These are phyloP conservation scores for Tulasnella sp. DNA, from an alignment of 768 basidiomycete species.

Conservation along the genomic window DNA sequence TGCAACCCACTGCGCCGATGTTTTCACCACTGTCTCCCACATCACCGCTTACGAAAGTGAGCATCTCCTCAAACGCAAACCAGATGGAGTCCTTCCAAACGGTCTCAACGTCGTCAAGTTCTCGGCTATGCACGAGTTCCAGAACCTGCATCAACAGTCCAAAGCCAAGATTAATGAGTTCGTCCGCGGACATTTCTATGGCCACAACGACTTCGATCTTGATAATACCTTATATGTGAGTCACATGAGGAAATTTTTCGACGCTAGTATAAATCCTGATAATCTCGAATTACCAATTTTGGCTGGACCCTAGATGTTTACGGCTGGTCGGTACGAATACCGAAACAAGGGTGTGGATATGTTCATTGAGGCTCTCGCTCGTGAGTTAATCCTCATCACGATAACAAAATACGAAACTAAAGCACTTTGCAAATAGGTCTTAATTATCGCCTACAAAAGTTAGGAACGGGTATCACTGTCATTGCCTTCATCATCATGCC, in stretches of 20 bases:
- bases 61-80: constrained; percentile 93
- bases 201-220: constrained; percentile 91
- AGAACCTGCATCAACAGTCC: constrained; percentile 80
- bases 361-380: constrained; percentile 95
- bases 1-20: constrained; percentile 88
- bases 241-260: constrained; percentile 14
- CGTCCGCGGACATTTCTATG: constrained; percentile 94
- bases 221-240: constrained; percentile 78
- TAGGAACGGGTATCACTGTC: constrained; percentile 64
- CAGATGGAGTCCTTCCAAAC: constrained; percentile 92
- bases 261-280: constrained; percentile 14
- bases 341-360: constrained; percentile 99
- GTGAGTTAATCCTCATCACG: constrained; percentile 27
- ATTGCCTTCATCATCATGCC: constrained; percentile 99
- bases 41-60: constrained; percentile 97
- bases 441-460: constrained; percentile 48
- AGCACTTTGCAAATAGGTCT: constrained; percentile 28
- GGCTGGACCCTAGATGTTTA: constrained; percentile 99
- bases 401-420: not conserved
- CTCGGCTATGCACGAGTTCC: constrained; percentile 98
- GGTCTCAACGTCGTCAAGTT: constrained; percentile 98
- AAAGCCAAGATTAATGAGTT: constrained; percentile 99
- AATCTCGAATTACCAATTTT: not conserved
- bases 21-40: constrained; percentile 95
- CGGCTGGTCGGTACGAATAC: constrained; percentile 98